Evolutionary conservation across 163 green algal species (phyloP), one percentile per base, ranked within the genome.

Genomic region (Picocystis sp.): DNA sequence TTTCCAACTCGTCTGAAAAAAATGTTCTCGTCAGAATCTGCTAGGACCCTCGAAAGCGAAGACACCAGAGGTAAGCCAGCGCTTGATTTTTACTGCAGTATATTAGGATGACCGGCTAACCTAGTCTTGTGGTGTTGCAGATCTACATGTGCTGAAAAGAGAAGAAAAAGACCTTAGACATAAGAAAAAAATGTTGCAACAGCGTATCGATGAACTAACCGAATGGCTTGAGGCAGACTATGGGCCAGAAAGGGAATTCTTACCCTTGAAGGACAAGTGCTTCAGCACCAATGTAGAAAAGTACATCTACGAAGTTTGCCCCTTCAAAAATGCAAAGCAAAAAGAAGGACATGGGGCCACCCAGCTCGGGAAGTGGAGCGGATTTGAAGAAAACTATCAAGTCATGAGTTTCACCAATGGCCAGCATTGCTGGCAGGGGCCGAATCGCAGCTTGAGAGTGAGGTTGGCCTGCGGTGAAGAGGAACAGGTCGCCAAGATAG

Each of bases 301-400:
- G 65, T 89, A 88, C 66, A 77, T 57, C 3, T 65, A 65, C 19
- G 61, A 80, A 56, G 62, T 81, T 2, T 94, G 85, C 66, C 73
- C 76, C 47, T 92, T 83, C 60, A 65, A 65, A 22, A 53, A 75
- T n/a, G 78, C 83, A 1, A 41, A 47, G 19, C 84, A 94, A 63
- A 71, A 73, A 25, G 80, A 92, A 45, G 54, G 15, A 13, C 65
- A 71, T 33, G 53, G 59, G 23, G 67, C 71, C 19, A 80, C 57
- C 8, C 53, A 29, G 25, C 65, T 93, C 19, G 83, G 83, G 25
- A 61, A 19, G 22, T 92, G 72, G 73, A 38, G 63, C 25, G 75
- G 75, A 21, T 80, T 87, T 22, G 53, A 59, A 35, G 49, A 65
- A 0, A 58, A 69, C 41, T 67, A 73, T 34, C 35, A 43, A 3